Evolutionary conservation across 768 basidiomycete species (phyloP), one percentile per base, ranked within the genome.

Genomic region (Paxillus rubicundulus): DNA sequence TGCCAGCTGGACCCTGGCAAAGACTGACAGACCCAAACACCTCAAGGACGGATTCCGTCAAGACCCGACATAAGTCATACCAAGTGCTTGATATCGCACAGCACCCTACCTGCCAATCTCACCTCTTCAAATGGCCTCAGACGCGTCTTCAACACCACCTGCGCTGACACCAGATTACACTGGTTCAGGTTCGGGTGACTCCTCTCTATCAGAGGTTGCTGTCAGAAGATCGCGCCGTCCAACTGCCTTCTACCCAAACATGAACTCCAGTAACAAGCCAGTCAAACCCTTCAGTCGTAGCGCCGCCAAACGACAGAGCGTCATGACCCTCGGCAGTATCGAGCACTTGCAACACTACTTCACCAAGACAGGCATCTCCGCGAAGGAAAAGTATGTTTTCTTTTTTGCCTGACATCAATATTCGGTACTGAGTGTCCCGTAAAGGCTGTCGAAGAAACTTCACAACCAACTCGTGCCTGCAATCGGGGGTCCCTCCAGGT

Each of bases 301-400:
- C 54, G 95, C 95, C 0, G 91, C 92, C 4, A 96, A 94, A 72
- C 82, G 95, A 39, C 90, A 92, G 69, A 92, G 89, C 61, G 94
- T 98, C 17, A 88, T 95, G 84, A 84, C 92, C 0, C 72, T 98
- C 16, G 94, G 94, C n/a, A 93, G 91, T 66, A 98, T 98, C 60
- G 89, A 96, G 66, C 91, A 97, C 67, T 80, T 98, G 38, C 95
- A 98, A 70, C 87, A 94, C 63, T 95, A 94, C 66, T 98, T 95
- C 63, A 91, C 89, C 8, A 93, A 93, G 78, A 84, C 89, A 0
- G 91, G 91, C 2, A 79, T 93, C 49, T 79, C 78, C 21, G 77
- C 86, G 32, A 82, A 85, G 74, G 79, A 78, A 70, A 81, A 82
- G 92, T 87, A 72, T 73, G 86, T 61, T n/a, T 48, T 43, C 28